Percentiles rank a stretch among this genome's conserved stretches.
phyloP scores from a whole-genome alignment of 2,329 filamentous ascomycete genomes.

The Aspergillus aculeatinus region DNA sequence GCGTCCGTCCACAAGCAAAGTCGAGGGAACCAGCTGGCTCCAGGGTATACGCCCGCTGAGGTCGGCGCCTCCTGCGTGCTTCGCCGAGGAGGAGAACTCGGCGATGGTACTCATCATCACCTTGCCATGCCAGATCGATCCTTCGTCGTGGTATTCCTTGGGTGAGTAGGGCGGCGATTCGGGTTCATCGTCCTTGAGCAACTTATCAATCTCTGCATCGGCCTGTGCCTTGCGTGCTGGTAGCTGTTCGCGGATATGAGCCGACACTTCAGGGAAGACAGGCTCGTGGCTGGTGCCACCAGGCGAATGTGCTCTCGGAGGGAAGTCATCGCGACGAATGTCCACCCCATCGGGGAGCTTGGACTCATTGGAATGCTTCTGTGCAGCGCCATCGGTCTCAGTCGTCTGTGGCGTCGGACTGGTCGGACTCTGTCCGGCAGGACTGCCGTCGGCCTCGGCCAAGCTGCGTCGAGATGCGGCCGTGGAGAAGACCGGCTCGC shows the following conservation, averaged over 20 bases:
- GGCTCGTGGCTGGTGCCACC: conserved; percentile 47
- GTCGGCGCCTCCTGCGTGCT: conserved; percentile 81
- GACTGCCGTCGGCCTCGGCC: conserved; percentile 29
- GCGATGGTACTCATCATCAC: conserved; percentile 75
- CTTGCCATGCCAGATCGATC: conserved; percentile 75
- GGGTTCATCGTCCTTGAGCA: conserved; percentile 78
- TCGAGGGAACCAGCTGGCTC: conserved; percentile 70
- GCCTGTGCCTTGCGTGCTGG: conserved; percentile 55
- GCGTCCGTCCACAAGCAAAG: conserved; percentile 62
- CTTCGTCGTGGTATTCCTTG: conserved; percentile 68
- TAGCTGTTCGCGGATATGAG: conserved; percentile 38
- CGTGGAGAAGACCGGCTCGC: conserved; percentile 50
- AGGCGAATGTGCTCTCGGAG: conserved; percentile 78
- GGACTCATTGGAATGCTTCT: conserved; percentile 33
- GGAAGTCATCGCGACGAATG: conserved; percentile 78
- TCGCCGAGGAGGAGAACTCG: conserved; percentile 73
- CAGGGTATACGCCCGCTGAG: conserved; percentile 67
- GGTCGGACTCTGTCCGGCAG: conserved; percentile 27
- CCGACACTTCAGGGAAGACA: conserved; percentile 45
- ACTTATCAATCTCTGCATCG: conserved; percentile 85
- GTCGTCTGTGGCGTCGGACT: conserved; percentile 26
- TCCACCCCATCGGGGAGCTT: conserved; percentile 47
- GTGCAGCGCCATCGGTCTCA: conserved; percentile 19
- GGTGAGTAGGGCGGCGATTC: conserved; percentile 83
- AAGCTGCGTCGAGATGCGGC: conserved; percentile 47